Percentiles rank a stretch among this genome's conserved stretches.
Conservation (phyloP, 371 early-diverging fungal species). For the Saksenaea vasiformis region DNA sequence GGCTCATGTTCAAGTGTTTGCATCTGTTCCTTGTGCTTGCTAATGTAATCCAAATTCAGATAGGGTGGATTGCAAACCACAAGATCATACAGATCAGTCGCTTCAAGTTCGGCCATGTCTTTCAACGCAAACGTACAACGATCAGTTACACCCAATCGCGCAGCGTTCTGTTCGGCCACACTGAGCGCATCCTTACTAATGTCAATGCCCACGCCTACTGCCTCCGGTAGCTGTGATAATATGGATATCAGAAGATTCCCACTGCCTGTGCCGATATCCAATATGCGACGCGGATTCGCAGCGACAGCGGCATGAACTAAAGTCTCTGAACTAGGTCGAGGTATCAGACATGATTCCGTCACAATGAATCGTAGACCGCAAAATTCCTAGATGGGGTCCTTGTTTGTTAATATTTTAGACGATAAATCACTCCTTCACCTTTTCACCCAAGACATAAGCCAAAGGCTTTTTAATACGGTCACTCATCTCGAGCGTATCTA, state of each 20-base stretch:
- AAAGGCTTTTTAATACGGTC: slow-evolving; percentile 46
- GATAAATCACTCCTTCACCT: slow-evolving; percentile 19
- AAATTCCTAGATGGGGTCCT: slow-evolving; percentile 44
- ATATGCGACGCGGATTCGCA: slow-evolving; percentile 23
- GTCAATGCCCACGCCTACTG: slow-evolving; percentile 64
- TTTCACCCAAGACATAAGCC: slow-evolving; percentile 63
- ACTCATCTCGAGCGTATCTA: slow-evolving; percentile 15
- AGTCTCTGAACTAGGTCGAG: slow-evolving; percentile 69
- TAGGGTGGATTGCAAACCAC: slow-evolving; percentile 82
- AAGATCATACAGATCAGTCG: slow-evolving; percentile 52
- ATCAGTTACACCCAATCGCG: slow-evolving; percentile 24
- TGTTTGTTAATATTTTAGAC: not conserved
- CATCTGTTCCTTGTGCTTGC: slow-evolving; percentile 30
- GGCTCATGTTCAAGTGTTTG: slow-evolving; percentile 63
- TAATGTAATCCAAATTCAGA: slow-evolving; percentile 37
- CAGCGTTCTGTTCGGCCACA: slow-evolving; percentile 54
- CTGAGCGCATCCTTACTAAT: slow-evolving; percentile 61
- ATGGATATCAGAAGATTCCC: slow-evolving; percentile 72
- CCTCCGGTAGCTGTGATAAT: slow-evolving; percentile 29
- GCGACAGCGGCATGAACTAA: slow-evolving; percentile 54
- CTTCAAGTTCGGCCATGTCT: slow-evolving; percentile 43
- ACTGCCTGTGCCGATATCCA: slow-evolving; percentile 81
- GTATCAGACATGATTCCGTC: slow-evolving; percentile 68
- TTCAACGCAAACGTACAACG: slow-evolving; percentile 37
- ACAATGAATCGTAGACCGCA: slow-evolving; percentile 59